Evolutionary conservation across 2,329 filamentous ascomycete genomes (phyloP).

Genomic region (Fusarium floridanum): DNA sequence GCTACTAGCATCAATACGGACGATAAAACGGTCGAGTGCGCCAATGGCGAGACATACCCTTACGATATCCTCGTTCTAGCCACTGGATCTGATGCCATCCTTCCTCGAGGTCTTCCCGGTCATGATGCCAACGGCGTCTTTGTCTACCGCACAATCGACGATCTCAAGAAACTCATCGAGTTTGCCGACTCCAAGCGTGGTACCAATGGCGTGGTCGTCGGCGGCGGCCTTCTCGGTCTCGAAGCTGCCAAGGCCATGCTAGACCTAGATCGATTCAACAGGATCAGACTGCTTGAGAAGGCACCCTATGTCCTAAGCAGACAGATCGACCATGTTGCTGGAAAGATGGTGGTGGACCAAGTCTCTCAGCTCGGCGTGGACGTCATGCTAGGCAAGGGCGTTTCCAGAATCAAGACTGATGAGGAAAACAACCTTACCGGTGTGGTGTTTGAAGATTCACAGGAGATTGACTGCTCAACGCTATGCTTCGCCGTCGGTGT

Average conservation of each 20-base stretch:
- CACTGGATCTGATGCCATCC: constrained; percentile 86
- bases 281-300: constrained; percentile 84
- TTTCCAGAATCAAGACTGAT: constrained; percentile 78
- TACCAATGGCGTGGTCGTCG: constrained; percentile 80
- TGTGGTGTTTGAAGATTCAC: constrained; percentile 84
- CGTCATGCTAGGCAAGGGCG: constrained; percentile 81
- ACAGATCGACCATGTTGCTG: constrained; percentile 86
- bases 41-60: constrained; percentile 74
- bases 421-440: constrained; percentile 77
- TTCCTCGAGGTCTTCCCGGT: constrained; percentile 79
- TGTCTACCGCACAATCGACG: constrained; percentile 88
- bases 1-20: constrained; percentile 74
- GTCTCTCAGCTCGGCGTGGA: constrained; percentile 84
- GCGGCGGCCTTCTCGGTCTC: constrained; percentile 85
- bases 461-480: constrained; percentile 80
- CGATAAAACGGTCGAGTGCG: constrained; percentile 76
- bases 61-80: constrained; percentile 89
- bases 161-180: constrained; percentile 80
- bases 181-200: constrained; percentile 77
- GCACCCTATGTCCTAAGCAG: constrained; percentile 86
- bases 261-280: constrained; percentile 80
- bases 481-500: constrained; percentile 94
- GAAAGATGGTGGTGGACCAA: constrained; percentile 84
- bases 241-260: constrained; percentile 95
- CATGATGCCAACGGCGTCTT: constrained; percentile 87